These are phyloP conservation scores for Pyrenula aspistea DNA, from an alignment of 495 filamentous ascomycete species.

Conservation along the genomic window DNA sequence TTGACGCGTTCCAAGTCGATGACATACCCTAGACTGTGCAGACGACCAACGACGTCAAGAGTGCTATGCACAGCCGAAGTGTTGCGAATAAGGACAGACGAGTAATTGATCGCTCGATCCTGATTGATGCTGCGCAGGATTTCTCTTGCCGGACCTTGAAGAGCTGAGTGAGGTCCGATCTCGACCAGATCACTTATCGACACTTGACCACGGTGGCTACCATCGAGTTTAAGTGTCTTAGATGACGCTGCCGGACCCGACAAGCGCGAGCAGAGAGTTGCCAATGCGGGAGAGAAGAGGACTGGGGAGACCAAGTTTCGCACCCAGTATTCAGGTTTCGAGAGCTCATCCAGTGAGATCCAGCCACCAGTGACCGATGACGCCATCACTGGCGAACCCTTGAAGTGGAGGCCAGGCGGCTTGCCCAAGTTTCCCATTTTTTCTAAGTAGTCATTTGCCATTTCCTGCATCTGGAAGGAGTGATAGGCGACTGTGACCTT, in stretches of 20 bases:
- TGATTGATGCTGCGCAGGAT: conserved; percentile 1
- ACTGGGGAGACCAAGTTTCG: conserved; percentile 13
- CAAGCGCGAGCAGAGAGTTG: not conserved
- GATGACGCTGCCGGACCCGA: not conserved
- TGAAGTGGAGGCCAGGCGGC: not conserved
- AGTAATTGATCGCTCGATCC: conserved; percentile 12
- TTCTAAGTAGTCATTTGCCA: not conserved
- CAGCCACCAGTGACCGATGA: conserved; percentile 3
- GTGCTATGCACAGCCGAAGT: conserved; percentile 10
- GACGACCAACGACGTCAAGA: conserved; percentile 16
- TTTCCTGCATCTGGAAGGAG: conserved; percentile 34
- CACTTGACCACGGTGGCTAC: too few relatives aligned
- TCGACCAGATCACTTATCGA: conserved; percentile 11
- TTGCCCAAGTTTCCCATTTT: not conserved
- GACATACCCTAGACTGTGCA: conserved; percentile 16
- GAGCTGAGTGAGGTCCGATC: conserved; percentile 18
- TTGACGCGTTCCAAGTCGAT: conserved; percentile 19
- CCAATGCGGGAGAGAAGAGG: conserved; percentile 6
- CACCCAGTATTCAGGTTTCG: conserved; percentile 12
- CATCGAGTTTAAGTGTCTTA: not conserved
- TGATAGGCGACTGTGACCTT: conserved; percentile 38
- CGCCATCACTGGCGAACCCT: conserved; percentile 1
- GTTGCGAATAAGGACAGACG: conserved; percentile 13
- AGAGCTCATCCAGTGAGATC: not conserved
- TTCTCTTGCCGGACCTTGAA: conserved; percentile 10